Evolutionary conservation across 495 filamentous ascomycete species (phyloP).

Genomic region (Astrothelium subdiscretum): DNA sequence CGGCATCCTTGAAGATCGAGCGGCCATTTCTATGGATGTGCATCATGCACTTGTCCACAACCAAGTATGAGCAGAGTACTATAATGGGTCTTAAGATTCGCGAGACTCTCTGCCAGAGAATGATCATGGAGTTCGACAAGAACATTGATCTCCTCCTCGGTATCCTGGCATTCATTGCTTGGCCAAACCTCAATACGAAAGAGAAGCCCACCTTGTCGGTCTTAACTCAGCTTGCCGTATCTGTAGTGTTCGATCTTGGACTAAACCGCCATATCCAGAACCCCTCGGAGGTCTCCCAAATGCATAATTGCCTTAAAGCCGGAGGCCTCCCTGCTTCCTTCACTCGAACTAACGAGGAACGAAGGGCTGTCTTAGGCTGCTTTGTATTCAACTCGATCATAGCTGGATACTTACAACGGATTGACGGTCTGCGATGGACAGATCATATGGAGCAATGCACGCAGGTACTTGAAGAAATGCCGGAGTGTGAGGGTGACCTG

Average conservation of each 20-base stretch:
- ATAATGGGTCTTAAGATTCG: not conserved
- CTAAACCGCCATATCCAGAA: not conserved
- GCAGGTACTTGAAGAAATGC: slow-evolving; percentile 29
- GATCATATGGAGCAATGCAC: slow-evolving; percentile 43
- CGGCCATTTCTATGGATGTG: slow-evolving; percentile 3
- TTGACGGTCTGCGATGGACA: slow-evolving; percentile 41
- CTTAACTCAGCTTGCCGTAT: slow-evolving; percentile 38
- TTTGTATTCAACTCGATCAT: slow-evolving; percentile 21
- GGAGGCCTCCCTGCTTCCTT: slow-evolving; percentile 11
- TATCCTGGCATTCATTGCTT: slow-evolving; percentile 36
- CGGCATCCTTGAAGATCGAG: not conserved
- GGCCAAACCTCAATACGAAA: slow-evolving; percentile 24
- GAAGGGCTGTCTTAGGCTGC: slow-evolving; percentile 41
- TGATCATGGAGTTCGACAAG: slow-evolving; percentile 38
- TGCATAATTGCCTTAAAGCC: slow-evolving; percentile 16
- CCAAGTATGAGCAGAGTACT: not conserved
- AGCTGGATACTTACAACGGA: slow-evolving; percentile 30
- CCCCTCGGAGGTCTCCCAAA: not conserved
- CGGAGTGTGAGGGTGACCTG: slow-evolving; percentile 40
- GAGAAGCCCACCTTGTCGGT: slow-evolving; percentile 30
- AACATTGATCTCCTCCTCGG: slow-evolving; percentile 47
- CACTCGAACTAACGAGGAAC: slow-evolving; percentile 38
- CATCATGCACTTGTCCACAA: not conserved
- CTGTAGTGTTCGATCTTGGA: slow-evolving; percentile 35
- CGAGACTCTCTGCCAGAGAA: slow-evolving; percentile 23